Evolutionary conservation across 148 eudicot genomes (phyloP), one percentile per base, ranked within the genome.

Genomic region (Silene latifolia): DNA sequence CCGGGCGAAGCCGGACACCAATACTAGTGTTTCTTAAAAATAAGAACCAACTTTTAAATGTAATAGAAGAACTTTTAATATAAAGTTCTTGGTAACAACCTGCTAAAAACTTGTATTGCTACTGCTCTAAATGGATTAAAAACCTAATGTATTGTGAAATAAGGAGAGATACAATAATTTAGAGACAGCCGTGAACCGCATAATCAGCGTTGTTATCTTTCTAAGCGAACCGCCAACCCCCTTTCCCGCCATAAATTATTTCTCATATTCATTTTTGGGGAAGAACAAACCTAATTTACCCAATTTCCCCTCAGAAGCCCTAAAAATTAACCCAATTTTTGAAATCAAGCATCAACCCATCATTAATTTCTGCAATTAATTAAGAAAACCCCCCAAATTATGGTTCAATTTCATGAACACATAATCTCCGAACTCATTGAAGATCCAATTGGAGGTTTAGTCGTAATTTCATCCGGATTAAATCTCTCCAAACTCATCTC

Each of bases 391-490:
- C 42, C 24, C 1, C n/a, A 63, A n/a, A 74, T 67, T 24, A 93
- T 94, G 98, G 88, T 90, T 0, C 87, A 83, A 67, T 95, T 92
- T 71, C 94, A 95, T 70, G 87, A 90, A 35, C 92, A 92, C 79
- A 90, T 95, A 68, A 88, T 95, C 75, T 68, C 90, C 57, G 99
- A 96, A 58, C 94, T 96, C n/a, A 63, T 92, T 9, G 92, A 88
- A 69, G 97, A 96, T 69, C 76, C 91, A 17, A 63, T 58, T 77
- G 99, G 98, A 74, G 98, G 94, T 48, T 81, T 96, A 2, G 94
- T 90, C 0, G 81, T 96, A 58, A 85, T 92, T 78, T 89, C 98
- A 57, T 78, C 89, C 51, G 99, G 99, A 63, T 92, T 96, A 63
- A 78, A 78, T 78, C 94, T 92, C 79, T 80, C 83, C 69, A 89